Evolutionary conservation across 2,329 filamentous ascomycete species (phyloP).

Genomic region (Fusarium multiceps): DNA sequence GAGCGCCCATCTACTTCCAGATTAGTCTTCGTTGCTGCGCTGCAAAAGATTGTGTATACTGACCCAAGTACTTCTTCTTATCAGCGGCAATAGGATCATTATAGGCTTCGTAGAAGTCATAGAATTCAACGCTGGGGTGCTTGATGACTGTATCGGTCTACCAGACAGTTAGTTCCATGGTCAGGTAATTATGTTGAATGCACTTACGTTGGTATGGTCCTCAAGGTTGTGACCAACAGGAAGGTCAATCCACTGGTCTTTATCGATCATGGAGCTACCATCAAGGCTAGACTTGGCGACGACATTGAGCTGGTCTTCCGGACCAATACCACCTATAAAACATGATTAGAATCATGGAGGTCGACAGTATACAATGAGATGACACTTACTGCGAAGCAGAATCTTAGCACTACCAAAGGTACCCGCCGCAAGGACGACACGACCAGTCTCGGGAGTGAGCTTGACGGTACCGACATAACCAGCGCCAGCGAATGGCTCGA

Average conservation of each 20-base stretch:
- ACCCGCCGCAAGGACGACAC: constrained; percentile 8
- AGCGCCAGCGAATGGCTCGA: constrained; percentile 6
- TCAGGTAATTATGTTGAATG: not conserved
- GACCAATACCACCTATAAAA: constrained; percentile 2
- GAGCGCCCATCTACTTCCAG: not conserved
- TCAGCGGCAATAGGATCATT: not conserved
- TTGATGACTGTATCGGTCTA: constrained; percentile 12
- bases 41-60: not conserved
- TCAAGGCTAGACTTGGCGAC: constrained; percentile 6
- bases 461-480: constrained; percentile 13
- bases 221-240: constrained; percentile 19
- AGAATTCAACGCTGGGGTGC: constrained; percentile 13
- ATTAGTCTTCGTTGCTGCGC: not conserved
- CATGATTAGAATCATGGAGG: not conserved
- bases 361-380: not conserved
- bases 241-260: constrained; percentile 15
- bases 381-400: constrained; percentile 8
- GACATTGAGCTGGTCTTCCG: constrained; percentile 9
- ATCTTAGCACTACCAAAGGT: constrained; percentile 17
- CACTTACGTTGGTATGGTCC: constrained; percentile 16
- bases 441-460: constrained; percentile 18
- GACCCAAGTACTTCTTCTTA: not conserved
- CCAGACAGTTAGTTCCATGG: not conserved
- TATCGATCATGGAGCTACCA: constrained; percentile 5
- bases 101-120: constrained; percentile 14